A percentile compares a stretch with the other conserved stretches of the same genome.
phyloP scores from a whole-genome alignment of 2,329 filamentous ascomycete genomes.

The Tricladium varicosporioides region DNA sequence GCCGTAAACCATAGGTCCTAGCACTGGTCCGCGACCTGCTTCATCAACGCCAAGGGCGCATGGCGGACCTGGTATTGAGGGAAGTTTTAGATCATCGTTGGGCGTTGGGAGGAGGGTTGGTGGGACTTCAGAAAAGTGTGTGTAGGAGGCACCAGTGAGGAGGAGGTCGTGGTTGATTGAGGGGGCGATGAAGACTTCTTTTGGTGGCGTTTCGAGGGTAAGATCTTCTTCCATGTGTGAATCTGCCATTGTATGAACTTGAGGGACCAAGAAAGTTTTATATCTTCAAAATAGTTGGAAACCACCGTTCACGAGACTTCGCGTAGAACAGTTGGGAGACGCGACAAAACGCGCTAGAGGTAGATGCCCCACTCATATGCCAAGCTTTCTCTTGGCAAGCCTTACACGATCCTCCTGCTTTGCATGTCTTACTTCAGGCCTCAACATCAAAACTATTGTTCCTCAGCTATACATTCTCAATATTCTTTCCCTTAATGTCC shows the following conservation, averaged over 20 bases:
- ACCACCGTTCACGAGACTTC: neutral
- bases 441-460: neutral
- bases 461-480: too few species aligned
- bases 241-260: conserved; percentile 35
- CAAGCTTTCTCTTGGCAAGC: neutral
- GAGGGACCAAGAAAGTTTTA: neutral
- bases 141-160: conserved; percentile 65
- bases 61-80: conserved; percentile 45
- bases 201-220: conserved; percentile 35
- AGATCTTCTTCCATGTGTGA: conserved; percentile 32
- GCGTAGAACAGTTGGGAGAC: neutral
- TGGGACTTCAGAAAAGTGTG: conserved; percentile 69
- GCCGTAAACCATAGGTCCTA: conserved; percentile 75
- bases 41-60: conserved; percentile 90
- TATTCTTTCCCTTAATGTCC: too few species aligned
- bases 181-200: conserved; percentile 60
- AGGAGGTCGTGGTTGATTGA: conserved; percentile 60
- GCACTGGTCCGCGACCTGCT: conserved; percentile 89
- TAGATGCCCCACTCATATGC: neutral
- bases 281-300: neutral
- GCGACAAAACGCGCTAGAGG: neutral
- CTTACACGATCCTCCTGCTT: neutral
- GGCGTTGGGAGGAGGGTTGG: conserved; percentile 48
- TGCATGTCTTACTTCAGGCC: neutral
- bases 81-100: conserved; percentile 15